These are phyloP conservation scores for Sanghuangporus baumii DNA, from an alignment of 1,284 basidiomycete genomes.

Conservation along the genomic window DNA sequence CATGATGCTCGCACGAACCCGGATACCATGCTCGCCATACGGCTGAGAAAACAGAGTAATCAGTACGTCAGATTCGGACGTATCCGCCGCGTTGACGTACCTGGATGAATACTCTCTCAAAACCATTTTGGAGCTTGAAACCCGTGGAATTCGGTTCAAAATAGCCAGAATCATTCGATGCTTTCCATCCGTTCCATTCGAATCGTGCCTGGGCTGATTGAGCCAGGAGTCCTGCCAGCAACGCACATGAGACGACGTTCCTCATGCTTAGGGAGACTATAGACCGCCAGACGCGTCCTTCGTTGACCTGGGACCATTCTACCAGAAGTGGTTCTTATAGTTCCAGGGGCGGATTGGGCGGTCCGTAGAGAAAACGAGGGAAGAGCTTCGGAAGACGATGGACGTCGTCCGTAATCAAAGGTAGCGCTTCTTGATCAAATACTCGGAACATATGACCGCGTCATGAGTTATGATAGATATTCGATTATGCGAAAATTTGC, in stretches of 20 bases:
- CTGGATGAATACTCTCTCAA: conserved; percentile 36
- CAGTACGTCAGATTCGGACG: neutral
- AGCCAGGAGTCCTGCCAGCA: neutral
- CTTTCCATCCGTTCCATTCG: neutral
- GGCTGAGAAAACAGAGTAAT: conserved; percentile 24
- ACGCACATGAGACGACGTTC: neutral
- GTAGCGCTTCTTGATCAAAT: neutral
- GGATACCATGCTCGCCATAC: conserved; percentile 35
- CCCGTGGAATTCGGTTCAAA: conserved; percentile 29
- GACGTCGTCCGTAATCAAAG: neutral
- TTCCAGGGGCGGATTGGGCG: neutral
- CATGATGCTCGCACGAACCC: conserved; percentile 34
- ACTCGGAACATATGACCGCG: neutral
- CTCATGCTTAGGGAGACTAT: neutral
- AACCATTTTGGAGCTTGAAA: conserved; percentile 36
- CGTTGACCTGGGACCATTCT: neutral
- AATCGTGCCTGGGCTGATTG: neutral
- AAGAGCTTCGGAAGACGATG: neutral
- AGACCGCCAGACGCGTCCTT: neutral
- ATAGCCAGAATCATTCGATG: conserved; percentile 7
- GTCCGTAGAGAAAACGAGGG: neutral
- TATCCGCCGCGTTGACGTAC: conserved; percentile 17
- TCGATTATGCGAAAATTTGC: neutral
- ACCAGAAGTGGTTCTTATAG: neutral
- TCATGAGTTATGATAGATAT: neutral